phyloP scores from a whole-genome alignment of 2,329 filamentous ascomycete species.

The Eutypa lata region DNA sequence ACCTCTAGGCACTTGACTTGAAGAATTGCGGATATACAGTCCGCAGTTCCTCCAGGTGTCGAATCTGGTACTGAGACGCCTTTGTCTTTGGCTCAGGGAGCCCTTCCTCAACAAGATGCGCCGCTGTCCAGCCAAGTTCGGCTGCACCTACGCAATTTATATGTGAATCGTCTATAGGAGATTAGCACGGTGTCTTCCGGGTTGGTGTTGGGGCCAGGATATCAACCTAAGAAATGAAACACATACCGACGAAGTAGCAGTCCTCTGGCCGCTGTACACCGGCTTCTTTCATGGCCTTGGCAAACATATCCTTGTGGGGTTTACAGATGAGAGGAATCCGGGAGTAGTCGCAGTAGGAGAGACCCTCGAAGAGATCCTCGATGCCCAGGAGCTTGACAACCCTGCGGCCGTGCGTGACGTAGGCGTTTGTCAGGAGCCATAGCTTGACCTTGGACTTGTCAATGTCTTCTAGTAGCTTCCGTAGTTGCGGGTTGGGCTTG shows the following conservation, averaged over 20 bases:
- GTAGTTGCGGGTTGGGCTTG: conserved; percentile 71
- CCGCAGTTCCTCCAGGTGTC: conserved; percentile 71
- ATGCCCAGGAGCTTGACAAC: conserved; percentile 79
- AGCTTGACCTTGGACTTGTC: conserved; percentile 79
- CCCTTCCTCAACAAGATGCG: conserved; percentile 79
- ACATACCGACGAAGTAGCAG: conserved; percentile 90
- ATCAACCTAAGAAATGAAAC: not conserved
- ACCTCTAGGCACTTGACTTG: conserved; percentile 43
- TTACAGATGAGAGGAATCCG: conserved; percentile 78
- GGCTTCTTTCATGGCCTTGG: conserved; percentile 84
- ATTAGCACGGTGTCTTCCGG: conserved; percentile 1
- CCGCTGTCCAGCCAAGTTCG: conserved; percentile 80
- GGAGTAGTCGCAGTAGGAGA: conserved; percentile 91
- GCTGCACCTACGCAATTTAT: conserved; percentile 76
- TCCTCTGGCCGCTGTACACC: conserved; percentile 63
- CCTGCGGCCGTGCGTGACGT: conserved; percentile 79
- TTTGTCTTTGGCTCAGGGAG: conserved; percentile 60
- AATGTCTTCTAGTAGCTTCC: conserved; percentile 74
- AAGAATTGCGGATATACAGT: conserved; percentile 81
- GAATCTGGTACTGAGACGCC: conserved; percentile 73
- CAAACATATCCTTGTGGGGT: conserved; percentile 77
- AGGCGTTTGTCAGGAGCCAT: conserved; percentile 97
- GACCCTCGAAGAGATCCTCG: conserved; percentile 87
- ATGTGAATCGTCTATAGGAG: conserved; percentile 75
- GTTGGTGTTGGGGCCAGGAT: no score